Evolutionary conservation across 805 yeast genomes (phyloP), one percentile per base, ranked within the genome.

Genomic region (Starmerella lactis-condensi): DNA sequence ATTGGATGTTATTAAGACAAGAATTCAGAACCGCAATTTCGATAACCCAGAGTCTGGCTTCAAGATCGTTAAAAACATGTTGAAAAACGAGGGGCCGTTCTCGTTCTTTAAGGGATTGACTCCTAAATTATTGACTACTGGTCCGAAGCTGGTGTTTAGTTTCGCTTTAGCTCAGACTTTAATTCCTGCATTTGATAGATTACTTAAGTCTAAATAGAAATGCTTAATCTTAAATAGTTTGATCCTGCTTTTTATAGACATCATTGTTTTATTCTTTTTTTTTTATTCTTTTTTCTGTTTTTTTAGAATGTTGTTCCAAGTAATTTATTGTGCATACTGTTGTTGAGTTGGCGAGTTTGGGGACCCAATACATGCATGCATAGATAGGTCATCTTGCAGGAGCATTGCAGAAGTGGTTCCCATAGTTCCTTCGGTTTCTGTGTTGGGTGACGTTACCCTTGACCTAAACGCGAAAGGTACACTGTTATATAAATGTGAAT

Each of bases 141-240:
- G 98, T 44, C 98, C 98, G 34, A 89, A 89, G 62, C 69, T 89
- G 49, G 98, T 89, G 33, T 89, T 89, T 56, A 79, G 93, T n/a
- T 85, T 85, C 52, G 98, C 98, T 7, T 61, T 85, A 55, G 98
- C 98, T 26, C 98, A 85, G 62, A 67, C 93, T 24, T 69, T 89
- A 62, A 89, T 89, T 45, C 98, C 98, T 38, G 92, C 92, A 38
- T 82, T 83, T 48, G 98, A 89, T 56, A 70, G 70, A 44, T 44
- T 75, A 35, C 55, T 79, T 42, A 59, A 40, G 19, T 28, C 26
- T 25, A 28, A 14, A 4, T 13, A 15, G 7, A 12, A 6, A 5
- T 22, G 17, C n/a, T n/a, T n/a, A n/a, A n/a, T n/a, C n/a, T n/a
- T n/a, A n/a, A n/a, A n/a, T n/a, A n/a, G n/a, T n/a, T n/a, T n/a